phyloP scores from a whole-genome alignment of 208 protist genomes.

The Borovskyia barvae region DNA sequence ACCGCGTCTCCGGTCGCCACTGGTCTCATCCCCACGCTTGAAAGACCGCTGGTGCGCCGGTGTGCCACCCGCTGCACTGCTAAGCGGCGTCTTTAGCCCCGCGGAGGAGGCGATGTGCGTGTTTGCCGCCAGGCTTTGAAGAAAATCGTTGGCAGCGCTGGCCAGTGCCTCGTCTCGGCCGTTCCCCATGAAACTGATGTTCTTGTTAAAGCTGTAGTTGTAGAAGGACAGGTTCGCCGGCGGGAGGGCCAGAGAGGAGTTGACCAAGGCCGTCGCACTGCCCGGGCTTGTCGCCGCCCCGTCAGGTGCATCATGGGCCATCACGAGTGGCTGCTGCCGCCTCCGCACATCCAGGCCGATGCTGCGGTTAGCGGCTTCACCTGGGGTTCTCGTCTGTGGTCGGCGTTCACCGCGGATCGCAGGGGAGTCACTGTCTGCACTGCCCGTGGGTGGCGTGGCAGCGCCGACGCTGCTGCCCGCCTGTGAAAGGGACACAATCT shows the following conservation, averaged over 20 bases:
- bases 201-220: conserved; percentile 54
- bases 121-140: conserved; percentile 27
- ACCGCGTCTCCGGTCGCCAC: neutral
- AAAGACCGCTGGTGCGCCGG: neutral
- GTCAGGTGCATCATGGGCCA: neutral
- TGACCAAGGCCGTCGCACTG: neutral
- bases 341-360: neutral
- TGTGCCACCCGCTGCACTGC: conserved; percentile 20
- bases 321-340: neutral
- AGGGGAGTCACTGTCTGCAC: neutral
- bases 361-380: too few species aligned
- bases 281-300: neutral
- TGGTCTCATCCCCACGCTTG: neutral
- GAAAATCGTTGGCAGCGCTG: conserved; percentile 59
- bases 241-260: conserved; percentile 20
- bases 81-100: neutral
- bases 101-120: conserved; percentile 5
- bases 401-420: too few species aligned
- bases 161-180: conserved; percentile 50
- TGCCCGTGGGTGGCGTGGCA: neutral
- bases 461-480: conserved; percentile 1
- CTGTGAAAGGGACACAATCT: conserved; percentile 17
- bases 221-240: conserved; percentile 31
- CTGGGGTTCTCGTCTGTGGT: too few species aligned
- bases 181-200: conserved; percentile 52